phyloP scores from a whole-genome alignment of 495 filamentous ascomycete genomes.

The Staphylotrichum longicolle region DNA sequence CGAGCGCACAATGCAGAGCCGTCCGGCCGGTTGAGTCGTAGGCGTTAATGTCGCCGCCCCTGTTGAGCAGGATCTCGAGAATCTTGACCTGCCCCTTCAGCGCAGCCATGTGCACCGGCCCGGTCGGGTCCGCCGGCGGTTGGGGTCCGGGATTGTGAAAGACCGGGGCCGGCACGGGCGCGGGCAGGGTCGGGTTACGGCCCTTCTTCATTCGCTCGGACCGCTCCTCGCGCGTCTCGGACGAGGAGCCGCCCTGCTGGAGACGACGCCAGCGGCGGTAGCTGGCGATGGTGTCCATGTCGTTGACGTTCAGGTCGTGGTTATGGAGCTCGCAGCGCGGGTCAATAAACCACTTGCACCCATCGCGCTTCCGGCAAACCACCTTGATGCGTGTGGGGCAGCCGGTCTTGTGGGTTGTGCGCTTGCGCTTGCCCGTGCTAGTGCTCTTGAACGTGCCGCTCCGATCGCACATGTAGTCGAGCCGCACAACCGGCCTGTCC shows the following conservation, averaged over 20 bases:
- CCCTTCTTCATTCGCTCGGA: constrained; percentile 21
- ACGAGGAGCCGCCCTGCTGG: constrained; percentile 17
- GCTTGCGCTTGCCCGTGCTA: constrained; percentile 31
- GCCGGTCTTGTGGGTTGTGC: constrained; percentile 27
- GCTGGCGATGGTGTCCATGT: constrained; percentile 28
- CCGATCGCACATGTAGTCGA: constrained; percentile 33
- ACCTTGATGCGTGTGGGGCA: constrained; percentile 32
- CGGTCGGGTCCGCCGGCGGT: constrained; percentile 19
- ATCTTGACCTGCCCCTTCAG: constrained; percentile 34
- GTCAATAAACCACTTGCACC: constrained; percentile 35
- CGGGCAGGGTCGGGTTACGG: constrained; percentile 12
- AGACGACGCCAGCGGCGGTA: constrained; percentile 33
- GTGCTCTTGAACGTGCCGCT: constrained; percentile 30
- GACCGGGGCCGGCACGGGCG: constrained; percentile 22
- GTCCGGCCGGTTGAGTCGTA: constrained; percentile 34
- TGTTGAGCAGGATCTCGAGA: constrained; percentile 33
- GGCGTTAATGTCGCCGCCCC: constrained; percentile 32
- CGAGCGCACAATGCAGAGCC: constrained; percentile 31
- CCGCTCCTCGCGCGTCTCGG: constrained; percentile 27
- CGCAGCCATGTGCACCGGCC: constrained; percentile 32
- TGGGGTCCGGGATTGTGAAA: constrained; percentile 25
- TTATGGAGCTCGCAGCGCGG: constrained; percentile 32
- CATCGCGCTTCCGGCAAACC: constrained; percentile 28
- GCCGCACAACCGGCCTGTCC: constrained; percentile 22
- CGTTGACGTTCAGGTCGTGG: constrained; percentile 29